Evolutionary conservation across 1,284 basidiomycete species (phyloP), one percentile per base, ranked within the genome.

Genomic region (Sporisorium graminicola): DNA sequence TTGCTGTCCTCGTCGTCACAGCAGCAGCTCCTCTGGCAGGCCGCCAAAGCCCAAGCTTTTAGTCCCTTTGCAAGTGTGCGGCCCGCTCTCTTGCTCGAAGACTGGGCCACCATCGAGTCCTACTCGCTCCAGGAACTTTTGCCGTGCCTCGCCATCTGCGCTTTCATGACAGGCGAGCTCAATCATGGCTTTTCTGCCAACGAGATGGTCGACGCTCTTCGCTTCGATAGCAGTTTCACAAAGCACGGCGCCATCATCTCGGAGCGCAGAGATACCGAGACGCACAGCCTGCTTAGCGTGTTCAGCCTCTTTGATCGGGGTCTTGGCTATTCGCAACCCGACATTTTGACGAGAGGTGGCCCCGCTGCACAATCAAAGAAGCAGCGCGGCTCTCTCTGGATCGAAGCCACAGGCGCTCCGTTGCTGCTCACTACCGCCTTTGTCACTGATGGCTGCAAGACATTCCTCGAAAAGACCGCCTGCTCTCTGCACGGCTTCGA

Each of bases 231-330:
- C 37, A 61, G 54, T 49, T 69, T 77, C 40, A 47, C 52, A 1
- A 6, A 5, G 1, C 69, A 68, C 12, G 51, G 57, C 1, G 29
- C 67, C 27, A 24, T 26, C 29, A 63, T 75, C 20, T 65, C 62
- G 2, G 67, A 70, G 22, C 35, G 40, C 14, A 58, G 73, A 47
- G 73, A 75, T 20, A 49, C 24, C 18, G 69, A 72, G 43, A 62
- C 62, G 1, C 56, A 70, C 42, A 54, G 40, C 44, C 56, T 73
- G 74, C 68, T 73, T 26, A 69, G 68, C 42, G n/a, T 49, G 14
- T 73, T 77, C 43, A 56, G 68, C 42, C 58, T 77, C 26, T 77
- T 72, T 35, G 74, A 77, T 52, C 74, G 74, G 18, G 74, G 74
- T 10, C 61, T 71, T 7, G 68, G 74, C 50, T 76, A 64, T 31